Evolutionary conservation across 768 basidiomycete genomes (phyloP), one percentile per base, ranked within the genome.

Genomic region (Guyanaporus albipodus): DNA sequence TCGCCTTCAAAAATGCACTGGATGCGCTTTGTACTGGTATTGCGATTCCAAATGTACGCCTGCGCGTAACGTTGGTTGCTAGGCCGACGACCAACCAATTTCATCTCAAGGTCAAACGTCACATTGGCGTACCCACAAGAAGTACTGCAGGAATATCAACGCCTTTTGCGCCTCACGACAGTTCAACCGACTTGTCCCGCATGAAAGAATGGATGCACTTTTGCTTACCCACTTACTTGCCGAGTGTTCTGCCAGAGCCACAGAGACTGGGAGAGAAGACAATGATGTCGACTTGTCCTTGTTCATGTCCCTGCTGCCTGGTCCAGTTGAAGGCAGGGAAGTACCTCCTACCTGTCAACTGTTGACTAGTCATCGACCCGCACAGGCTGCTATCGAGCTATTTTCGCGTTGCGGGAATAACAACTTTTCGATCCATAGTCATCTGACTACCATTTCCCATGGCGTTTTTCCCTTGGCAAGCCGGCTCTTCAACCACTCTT

Each of bases 401-500:
- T 82, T 79, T 58, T 56, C 71, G 6, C 79, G 85, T 36, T 90
- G 86, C 53, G 79, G 79, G 33, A 91, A 88, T 69, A 91, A 91
- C 64, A 89, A 91, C 56, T 91, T 89, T 62, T 73, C 80, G 9
- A 68, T 91, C 19, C 84, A 88, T 56, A 84, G 82, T 3, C 85
- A 88, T 69, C 68, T 90, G 32, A 77, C 68, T 14, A 75, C 83
- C 2, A 70, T 83, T 56, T 89, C 79, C 0, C 83, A 89, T 67
- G 89, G 86, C 0, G 71, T 88, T 29, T 90, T 87, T 50, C 87
- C 89, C 8, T 62, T 79, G 9, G 83, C 89, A 2, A 91, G 89
- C 57, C 74, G 87, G n/a, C 60, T 79, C 11, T 88, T 91, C 69
- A 91, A 91, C 58, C 89, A 91, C 58, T 87, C 85, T 4, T 91